Conservation (phyloP, 2,329 filamentous ascomycete species). For the Stromatinia cepivora region DNA sequence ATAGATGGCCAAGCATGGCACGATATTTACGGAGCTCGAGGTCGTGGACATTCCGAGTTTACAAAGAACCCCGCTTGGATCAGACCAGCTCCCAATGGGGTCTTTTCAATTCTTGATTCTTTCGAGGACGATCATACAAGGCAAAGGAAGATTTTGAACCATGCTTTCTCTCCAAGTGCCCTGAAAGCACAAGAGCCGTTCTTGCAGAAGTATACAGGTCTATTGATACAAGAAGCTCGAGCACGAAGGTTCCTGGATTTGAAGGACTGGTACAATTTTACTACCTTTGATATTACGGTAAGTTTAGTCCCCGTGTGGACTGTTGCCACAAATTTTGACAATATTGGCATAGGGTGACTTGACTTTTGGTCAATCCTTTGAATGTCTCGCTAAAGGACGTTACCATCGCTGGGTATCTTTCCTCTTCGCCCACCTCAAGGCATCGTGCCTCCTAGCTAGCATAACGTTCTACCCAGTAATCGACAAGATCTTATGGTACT, state of each 20-base stretch:
- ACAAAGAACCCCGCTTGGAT: neutral
- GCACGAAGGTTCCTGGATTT: constrained; percentile 29
- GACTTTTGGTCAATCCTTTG: neutral
- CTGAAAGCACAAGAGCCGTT: constrained; percentile 39
- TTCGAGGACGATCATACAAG: constrained; percentile 30
- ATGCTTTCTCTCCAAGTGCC: constrained; percentile 39
- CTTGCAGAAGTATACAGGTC: constrained; percentile 24
- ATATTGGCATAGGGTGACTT: neutral
- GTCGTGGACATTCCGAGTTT: neutral
- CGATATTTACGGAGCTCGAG: neutral
- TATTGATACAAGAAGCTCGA: constrained; percentile 11
- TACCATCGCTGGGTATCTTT: constrained; percentile 1
- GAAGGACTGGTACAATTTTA: constrained; percentile 26
- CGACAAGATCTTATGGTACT: neutral
- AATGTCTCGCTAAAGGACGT: neutral
- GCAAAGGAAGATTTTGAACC: constrained; percentile 34
- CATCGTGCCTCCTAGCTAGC: neutral
- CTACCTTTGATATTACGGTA: constrained; percentile 28
- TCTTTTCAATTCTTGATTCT: neutral
- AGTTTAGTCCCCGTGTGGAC: constrained; percentile 22
- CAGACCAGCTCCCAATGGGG: neutral
- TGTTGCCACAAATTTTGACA: neutral
- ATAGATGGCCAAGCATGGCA: neutral
- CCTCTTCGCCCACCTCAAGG: neutral
- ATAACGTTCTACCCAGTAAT: neutral